Evolutionary conservation across 2,329 filamentous ascomycete species (phyloP).

Genomic region (Cordyceps cicadae): DNA sequence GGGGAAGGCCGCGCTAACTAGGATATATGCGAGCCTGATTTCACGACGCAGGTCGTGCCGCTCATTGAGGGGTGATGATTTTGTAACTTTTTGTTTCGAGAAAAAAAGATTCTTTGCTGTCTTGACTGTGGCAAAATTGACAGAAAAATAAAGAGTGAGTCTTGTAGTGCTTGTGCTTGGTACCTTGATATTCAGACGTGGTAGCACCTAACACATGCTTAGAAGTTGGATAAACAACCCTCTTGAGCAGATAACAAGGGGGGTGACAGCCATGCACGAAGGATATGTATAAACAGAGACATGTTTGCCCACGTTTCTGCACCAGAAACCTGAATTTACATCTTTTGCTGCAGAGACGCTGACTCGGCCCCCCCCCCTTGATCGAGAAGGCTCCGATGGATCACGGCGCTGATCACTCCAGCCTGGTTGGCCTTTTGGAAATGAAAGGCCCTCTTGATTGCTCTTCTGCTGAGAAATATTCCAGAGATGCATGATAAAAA

Average conservation of each 20-base stretch:
- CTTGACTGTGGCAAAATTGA: too few species aligned
- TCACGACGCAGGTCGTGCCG: neutral
- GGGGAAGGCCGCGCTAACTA: neutral
- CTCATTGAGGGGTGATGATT: too few species aligned
- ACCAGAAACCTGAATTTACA: neutral
- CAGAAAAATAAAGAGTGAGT: too few species aligned
- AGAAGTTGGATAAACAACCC: neutral
- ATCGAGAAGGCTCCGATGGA: neutral
- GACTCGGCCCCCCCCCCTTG: neutral
- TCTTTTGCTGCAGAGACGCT: neutral
- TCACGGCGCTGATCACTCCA: neutral
- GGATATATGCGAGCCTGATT: neutral
- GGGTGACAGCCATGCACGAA: neutral
- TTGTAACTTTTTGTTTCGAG: too few species aligned
- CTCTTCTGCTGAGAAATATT: neutral
- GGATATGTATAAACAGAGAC: neutral
- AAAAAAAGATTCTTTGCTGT: too few species aligned
- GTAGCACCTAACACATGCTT: too few species aligned
- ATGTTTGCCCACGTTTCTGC: neutral
- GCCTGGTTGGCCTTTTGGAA: neutral
- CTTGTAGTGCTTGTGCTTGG: too few species aligned
- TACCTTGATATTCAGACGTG: too few species aligned
- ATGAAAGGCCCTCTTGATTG: neutral
- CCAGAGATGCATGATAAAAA: neutral
- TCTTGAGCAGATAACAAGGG: neutral